Evolutionary conservation across 2,329 filamentous ascomycete genomes (phyloP).

Genomic region (Fusarium penzigii): DNA sequence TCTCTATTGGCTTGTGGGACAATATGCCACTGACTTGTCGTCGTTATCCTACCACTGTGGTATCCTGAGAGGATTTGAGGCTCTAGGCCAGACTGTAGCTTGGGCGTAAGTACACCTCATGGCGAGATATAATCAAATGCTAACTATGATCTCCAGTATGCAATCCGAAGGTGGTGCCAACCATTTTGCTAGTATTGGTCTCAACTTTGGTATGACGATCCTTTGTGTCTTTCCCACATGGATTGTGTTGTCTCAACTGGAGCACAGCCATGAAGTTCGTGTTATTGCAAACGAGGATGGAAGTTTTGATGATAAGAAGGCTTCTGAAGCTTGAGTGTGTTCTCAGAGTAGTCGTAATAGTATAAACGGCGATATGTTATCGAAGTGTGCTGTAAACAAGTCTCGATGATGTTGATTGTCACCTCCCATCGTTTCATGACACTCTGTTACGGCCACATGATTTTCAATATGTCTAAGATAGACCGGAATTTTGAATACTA

Average conservation of each 20-base stretch:
- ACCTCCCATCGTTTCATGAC: no score
- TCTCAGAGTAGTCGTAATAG: no score
- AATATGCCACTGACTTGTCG: constrained; percentile 5
- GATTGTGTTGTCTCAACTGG: constrained; percentile 2
- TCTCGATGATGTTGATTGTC: no score
- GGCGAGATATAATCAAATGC: not conserved
- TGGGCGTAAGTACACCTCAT: constrained; percentile 2
- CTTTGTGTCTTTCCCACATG: constrained; percentile 3
- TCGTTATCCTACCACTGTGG: constrained; percentile 5
- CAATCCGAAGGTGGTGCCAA: constrained; percentile 2
- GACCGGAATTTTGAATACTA: no score
- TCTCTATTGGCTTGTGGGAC: constrained; percentile 11
- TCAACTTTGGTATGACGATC: constrained; percentile 3
- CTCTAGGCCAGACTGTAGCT: constrained; percentile 4
- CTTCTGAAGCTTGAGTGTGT: not conserved
- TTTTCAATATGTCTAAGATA: no score
- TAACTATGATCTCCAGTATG: not conserved
- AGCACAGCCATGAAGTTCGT: constrained; percentile 1
- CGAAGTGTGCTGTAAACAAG: no score
- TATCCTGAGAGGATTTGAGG: constrained; percentile 3
- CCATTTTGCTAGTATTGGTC: constrained; percentile 6
- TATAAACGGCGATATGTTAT: no score
- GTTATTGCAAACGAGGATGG: not conserved
- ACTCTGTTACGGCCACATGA: no score
- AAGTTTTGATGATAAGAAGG: not conserved